Evolutionary conservation across 257 asterid species (phyloP), one percentile per base, ranked within the genome.

Genomic region (Cordia subcordata): DNA sequence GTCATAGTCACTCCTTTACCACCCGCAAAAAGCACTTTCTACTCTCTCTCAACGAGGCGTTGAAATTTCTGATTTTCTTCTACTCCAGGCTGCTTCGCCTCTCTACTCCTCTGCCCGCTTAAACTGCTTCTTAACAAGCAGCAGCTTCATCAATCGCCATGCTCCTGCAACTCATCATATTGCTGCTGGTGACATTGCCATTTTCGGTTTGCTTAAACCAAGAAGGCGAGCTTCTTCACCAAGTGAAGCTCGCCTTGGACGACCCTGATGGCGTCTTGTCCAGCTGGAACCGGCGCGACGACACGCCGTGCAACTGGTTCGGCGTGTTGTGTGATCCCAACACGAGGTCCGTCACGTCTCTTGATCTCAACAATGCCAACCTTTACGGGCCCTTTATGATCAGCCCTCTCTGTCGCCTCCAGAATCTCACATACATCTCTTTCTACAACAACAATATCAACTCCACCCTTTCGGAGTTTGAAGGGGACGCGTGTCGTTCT

Each of bases 331-430:
- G 99, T 53, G 94, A 86, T 63, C 18, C 79, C 1, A n/a, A 68
- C 13, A 56, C 70, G 16, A 61, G 54, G 27, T 72, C 94, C 9
- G 97, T 93, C 5, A 71, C 72, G 1, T 71, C 92, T 27, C 66
- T 93, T 1, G 97, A 93, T 77, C 86, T 93, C 51, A 78, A 97
- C 49, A 82, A 84, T 56, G 82, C 94, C 27, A 81, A 83, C 47
- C 76, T 93, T 60, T 86, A 85, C 47, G 99, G 99, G 12, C 94
- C 96, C 0, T 93, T 93, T 39, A 96, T 97, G 12, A 62, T 79
- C 16, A 46, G 75, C 46, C 63, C 81, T 21, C 82, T 93, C 66
- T 93, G 99, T 78, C 85, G 79, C 32, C 75, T 93, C 50, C 67
- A 62, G 33, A 71, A 68, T 56, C 75, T 93, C 4, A 64, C 83